Base-by-base conservation (phyloP, 768 basidiomycete species). In the Gyrodon lividus region DNA sequence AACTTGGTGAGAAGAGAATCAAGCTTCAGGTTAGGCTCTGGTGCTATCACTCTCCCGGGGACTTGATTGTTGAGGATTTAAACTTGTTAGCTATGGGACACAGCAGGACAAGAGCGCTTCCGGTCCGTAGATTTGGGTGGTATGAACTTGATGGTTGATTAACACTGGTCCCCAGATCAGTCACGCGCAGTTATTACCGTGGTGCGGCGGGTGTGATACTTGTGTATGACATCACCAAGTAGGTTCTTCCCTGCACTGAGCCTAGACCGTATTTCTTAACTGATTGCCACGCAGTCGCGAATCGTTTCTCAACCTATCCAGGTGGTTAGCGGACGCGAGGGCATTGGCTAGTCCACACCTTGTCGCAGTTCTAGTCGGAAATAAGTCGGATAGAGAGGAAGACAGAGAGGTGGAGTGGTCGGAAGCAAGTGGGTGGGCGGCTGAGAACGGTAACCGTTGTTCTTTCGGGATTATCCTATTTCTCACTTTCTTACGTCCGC, bases 51-150 rank as follows among this genome's bases (percentile, higher is more conserved):
- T 52, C 43, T n/a, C n/a, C n/a, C n/a, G n/a, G 24, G 31, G 43
- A 20, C 16, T 26, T 55, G 17, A 39, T 30, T 38, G 41, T 48
- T 59, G 52, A 61, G 54, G 39, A 57, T 57, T 53, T 28, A 24
- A 20, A 51, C 40, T 30, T n/a, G 40, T 37, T 57, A 96, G 92
- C 73, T 96, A 41, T 98, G 96, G 95, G 95, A 97, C 68, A 95
- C 93, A 19, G 96, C 95, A 28, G 96, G 96, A 16, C 96, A 98
- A 72, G 95, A 97, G 70, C 79, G 95, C 56, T 95, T 96, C 68
- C 80, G 93, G 86, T 92, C 54, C 44, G 62, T 63, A 67, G 58
- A 30, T 33, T 35, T 34, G 47, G n/a, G n/a, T 38, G 46, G n/a
- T 45, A 40, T 23, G 20, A 22, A 41, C 41, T 38, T 16, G 48